Evolutionary conservation across 176 grass and related monocot genomes (phyloP).

Genomic region (maize (Zea mays)): DNA sequence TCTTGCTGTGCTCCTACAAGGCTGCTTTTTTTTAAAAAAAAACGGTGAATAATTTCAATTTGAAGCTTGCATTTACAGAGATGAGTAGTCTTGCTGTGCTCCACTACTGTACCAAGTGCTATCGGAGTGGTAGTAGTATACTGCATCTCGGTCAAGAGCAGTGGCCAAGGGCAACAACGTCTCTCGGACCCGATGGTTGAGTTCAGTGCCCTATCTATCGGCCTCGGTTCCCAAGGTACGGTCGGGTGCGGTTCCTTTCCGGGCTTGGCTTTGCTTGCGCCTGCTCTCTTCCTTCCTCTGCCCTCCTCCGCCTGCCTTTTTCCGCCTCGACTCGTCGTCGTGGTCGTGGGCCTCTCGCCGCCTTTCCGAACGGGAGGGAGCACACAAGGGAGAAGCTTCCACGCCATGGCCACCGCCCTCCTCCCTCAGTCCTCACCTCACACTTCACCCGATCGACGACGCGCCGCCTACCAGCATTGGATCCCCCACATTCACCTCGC

Average conservation of each 20-base stretch:
- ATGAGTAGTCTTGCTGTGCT: too few relatives aligned
- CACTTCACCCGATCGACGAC: neutral
- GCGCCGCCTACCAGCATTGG: neutral
- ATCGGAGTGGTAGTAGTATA: too few relatives aligned
- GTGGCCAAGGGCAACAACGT: too few relatives aligned
- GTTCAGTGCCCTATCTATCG: neutral
- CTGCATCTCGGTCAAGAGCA: too few relatives aligned
- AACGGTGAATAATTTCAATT: too few relatives aligned
- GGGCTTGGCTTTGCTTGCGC: neutral
- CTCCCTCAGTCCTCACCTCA: neutral
- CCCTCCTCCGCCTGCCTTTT: neutral
- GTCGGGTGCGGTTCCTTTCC: neutral
- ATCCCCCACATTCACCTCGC: neutral
- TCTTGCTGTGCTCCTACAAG: too few relatives aligned
- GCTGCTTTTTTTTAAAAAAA: too few relatives aligned
- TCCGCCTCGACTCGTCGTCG: neutral
- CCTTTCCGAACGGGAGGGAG: too few relatives aligned
- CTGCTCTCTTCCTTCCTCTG: neutral
- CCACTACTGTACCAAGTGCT: too few relatives aligned
- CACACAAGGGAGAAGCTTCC: conserved; percentile 41
- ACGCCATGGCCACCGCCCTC: conserved; percentile 23
- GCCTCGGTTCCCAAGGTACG: neutral
- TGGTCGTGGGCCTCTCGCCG: neutral
- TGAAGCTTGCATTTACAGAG: too few relatives aligned
- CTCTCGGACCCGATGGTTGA: neutral